A percentile compares a stretch with the other conserved stretches of the same genome.
Conservation (phyloP, 495 filamentous ascomycete genomes). For the Neurospora discreta region DNA sequence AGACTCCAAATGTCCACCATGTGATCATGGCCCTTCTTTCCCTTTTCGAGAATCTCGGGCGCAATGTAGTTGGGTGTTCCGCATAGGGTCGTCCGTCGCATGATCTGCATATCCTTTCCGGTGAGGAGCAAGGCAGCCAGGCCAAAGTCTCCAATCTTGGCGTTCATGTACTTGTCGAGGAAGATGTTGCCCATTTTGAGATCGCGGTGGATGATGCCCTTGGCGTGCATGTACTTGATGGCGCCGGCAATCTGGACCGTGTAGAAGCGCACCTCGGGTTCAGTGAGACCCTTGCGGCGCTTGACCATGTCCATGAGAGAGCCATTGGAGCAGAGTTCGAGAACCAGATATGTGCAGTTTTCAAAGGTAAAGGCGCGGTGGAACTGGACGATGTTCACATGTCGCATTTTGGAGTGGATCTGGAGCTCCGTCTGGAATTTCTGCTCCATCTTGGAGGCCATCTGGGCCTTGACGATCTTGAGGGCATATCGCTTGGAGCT, state of each 20-base stretch:
- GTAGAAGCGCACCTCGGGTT: slow-evolving; percentile 85
- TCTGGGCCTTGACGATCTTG: slow-evolving; percentile 84
- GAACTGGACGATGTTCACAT: slow-evolving; percentile 89
- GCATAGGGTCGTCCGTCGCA: slow-evolving; percentile 78
- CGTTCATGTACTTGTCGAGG: slow-evolving; percentile 89
- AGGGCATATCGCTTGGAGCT: slow-evolving; percentile 63
- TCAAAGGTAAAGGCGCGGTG: slow-evolving; percentile 87
- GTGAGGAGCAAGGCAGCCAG: slow-evolving; percentile 86
- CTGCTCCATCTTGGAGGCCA: slow-evolving; percentile 71
- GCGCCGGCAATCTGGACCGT: slow-evolving; percentile 90
- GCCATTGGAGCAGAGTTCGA: slow-evolving; percentile 90
- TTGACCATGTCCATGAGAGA: slow-evolving; percentile 99
- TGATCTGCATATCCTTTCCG: slow-evolving; percentile 65
- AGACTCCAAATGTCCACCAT: slow-evolving; percentile 94
- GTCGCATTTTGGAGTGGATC: slow-evolving; percentile 94
- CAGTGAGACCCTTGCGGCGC: slow-evolving; percentile 70
- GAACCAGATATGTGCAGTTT: slow-evolving; percentile 79
- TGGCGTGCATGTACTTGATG: slow-evolving; percentile 91
- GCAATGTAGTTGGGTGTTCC: slow-evolving; percentile 98
- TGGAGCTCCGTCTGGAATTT: slow-evolving; percentile 99
- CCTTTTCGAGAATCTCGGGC: slow-evolving; percentile 81
- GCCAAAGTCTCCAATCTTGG: slow-evolving; percentile 96
- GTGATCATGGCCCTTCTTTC: slow-evolving; percentile 79
- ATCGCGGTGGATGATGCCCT: slow-evolving; percentile 92
- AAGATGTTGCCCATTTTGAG: slow-evolving; percentile 98